Evolutionary conservation across 2,329 filamentous ascomycete genomes (phyloP).

Genomic region (Talaromyces sp.): DNA sequence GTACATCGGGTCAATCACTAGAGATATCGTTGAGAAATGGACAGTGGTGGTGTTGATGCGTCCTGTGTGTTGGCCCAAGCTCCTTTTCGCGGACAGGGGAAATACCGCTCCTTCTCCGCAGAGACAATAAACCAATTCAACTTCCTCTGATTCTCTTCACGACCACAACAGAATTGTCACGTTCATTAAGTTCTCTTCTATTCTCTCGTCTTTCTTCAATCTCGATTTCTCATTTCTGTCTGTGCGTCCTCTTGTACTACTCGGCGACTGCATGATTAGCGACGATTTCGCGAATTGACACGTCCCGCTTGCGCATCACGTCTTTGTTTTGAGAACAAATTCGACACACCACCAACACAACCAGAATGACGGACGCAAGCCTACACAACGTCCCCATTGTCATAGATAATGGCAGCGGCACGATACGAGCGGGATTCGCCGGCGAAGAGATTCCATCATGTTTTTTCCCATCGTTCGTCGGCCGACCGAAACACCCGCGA

Average conservation of each 20-base stretch:
- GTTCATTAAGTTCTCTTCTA: not conserved
- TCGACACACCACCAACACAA: conserved; percentile 17
- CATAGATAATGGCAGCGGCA: conserved; percentile 97
- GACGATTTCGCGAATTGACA: conserved; percentile 12
- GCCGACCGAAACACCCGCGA: conserved; percentile 87
- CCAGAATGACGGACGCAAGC: conserved; percentile 56
- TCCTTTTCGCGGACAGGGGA: conserved; percentile 24
- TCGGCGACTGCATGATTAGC: not conserved
- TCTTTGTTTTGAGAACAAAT: conserved; percentile 3
- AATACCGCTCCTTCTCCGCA: conserved; percentile 12
- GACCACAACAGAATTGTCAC: not conserved
- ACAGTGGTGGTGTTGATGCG: not conserved
- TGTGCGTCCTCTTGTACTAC: not conserved
- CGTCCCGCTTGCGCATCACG: conserved; percentile 10
- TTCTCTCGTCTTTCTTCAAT: not conserved
- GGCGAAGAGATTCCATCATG: conserved; percentile 94
- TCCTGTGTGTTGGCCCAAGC: conserved; percentile 30
- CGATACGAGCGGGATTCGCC: conserved; percentile 93
- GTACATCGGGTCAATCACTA: not conserved
- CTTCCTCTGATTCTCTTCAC: not conserved
- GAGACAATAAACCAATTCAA: conserved; percentile 2
- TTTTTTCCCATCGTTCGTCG: conserved; percentile 96
- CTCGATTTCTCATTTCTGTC: not conserved
- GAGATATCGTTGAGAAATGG: not conserved
- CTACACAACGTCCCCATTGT: conserved; percentile 98